Percentiles rank a stretch among this genome's conserved stretches.
Conservation (phyloP, 2,329 filamentous ascomycete species). For the Teratosphaeria nubilosa region DNA sequence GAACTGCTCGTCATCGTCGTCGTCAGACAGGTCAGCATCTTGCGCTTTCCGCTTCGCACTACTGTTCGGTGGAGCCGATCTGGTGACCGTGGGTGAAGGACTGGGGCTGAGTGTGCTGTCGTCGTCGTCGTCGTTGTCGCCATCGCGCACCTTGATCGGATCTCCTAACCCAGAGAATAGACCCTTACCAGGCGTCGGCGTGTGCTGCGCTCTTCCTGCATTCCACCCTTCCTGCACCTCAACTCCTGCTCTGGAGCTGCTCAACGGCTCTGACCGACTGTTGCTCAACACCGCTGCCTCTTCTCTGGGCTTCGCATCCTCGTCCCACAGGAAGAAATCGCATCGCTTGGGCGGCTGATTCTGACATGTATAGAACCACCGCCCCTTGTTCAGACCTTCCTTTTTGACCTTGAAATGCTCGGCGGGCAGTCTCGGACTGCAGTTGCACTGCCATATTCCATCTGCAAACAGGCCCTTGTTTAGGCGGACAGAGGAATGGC, state of each 20-base stretch:
- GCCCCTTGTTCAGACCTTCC: slow-evolving; percentile 44
- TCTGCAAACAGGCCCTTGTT: slow-evolving; percentile 21
- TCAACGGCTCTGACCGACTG: slow-evolving; percentile 5
- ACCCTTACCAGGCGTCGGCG: not conserved
- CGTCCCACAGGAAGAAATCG: slow-evolving; percentile 49
- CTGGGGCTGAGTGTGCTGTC: not conserved
- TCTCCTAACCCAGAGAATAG: slow-evolving; percentile 2
- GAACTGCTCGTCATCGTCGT: slow-evolving; percentile 23
- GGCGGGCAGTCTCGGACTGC: slow-evolving; percentile 43
- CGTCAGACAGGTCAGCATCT: slow-evolving; percentile 12
- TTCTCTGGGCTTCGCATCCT: slow-evolving; percentile 42
- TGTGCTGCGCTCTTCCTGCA: slow-evolving; percentile 11
- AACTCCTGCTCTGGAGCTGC: not conserved
- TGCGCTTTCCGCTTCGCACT: slow-evolving; percentile 24
- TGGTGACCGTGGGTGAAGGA: not conserved
- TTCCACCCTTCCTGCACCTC: slow-evolving; percentile 19
- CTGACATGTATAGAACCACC: slow-evolving; percentile 47
- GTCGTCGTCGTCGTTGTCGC: too few species aligned
- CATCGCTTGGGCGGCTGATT: slow-evolving; percentile 40
- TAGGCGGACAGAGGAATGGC: not conserved
- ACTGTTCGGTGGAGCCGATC: not conserved
- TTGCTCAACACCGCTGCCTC: slow-evolving; percentile 33
- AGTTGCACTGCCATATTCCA: slow-evolving; percentile 45
- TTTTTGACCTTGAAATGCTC: slow-evolving; percentile 49
- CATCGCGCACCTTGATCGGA: not conserved